phyloP scores from a whole-genome alignment of 2,329 filamentous ascomycete species.

The Clonostachys rhizophaga region DNA sequence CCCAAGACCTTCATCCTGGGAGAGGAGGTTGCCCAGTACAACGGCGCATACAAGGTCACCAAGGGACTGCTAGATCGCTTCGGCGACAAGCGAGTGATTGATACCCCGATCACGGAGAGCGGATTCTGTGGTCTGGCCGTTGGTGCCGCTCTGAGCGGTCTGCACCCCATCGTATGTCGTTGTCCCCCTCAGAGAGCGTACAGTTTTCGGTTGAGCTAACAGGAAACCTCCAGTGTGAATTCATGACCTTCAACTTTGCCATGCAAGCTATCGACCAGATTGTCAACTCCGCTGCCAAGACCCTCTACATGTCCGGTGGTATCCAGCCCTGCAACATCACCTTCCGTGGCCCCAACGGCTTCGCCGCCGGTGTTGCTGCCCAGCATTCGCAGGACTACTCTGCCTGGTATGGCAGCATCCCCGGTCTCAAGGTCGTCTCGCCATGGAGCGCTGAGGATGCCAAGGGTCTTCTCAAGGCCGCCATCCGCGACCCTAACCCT shows the following conservation, averaged over 20 bases:
- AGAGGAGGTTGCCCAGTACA: slow-evolving; percentile 99
- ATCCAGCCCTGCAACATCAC: slow-evolving; percentile 99
- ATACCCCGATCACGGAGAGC: slow-evolving; percentile 96
- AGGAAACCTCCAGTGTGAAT: slow-evolving; percentile 68
- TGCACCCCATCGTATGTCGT: slow-evolving; percentile 81
- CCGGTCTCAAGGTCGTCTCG: slow-evolving; percentile 92
- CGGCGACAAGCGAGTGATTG: slow-evolving; percentile 94
- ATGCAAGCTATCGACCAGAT: slow-evolving; percentile 99
- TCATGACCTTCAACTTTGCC: slow-evolving; percentile 99
- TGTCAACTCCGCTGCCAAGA: slow-evolving; percentile 98
- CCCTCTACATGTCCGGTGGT: slow-evolving; percentile 99
- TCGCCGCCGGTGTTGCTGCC: slow-evolving; percentile 89
- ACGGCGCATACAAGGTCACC: slow-evolving; percentile 99
- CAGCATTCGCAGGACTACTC: slow-evolving; percentile 99
- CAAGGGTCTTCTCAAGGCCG: slow-evolving; percentile 95
- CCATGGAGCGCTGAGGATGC: slow-evolving; percentile 98
- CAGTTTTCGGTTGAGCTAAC: not conserved
- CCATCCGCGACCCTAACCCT: slow-evolving; percentile 96
- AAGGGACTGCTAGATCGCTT: slow-evolving; percentile 97
- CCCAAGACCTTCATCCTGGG: slow-evolving; percentile 93
- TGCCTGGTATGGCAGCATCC: slow-evolving; percentile 98
- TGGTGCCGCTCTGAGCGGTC: slow-evolving; percentile 88
- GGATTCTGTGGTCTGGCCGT: slow-evolving; percentile 93
- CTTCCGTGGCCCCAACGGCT: slow-evolving; percentile 98
- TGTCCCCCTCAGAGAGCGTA: too few relatives aligned